Conservation (phyloP, 2,329 filamentous ascomycete genomes). For the Stachybotrys chartarum region DNA sequence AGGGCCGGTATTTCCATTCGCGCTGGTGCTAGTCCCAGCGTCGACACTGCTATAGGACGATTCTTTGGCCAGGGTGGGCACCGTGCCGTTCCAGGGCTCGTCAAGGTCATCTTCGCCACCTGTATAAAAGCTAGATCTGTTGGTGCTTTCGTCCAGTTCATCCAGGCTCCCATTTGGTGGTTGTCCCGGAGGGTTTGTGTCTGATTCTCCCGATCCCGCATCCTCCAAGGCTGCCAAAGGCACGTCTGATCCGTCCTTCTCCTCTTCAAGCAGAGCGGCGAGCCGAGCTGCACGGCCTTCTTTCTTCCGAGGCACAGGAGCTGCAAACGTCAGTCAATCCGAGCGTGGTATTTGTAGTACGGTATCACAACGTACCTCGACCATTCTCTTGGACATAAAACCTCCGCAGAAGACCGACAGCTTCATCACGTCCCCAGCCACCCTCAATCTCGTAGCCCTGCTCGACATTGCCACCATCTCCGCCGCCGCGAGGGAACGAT, state of each 20-base stretch:
- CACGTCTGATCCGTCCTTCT: slow-evolving; percentile 23
- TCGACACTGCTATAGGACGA: not conserved
- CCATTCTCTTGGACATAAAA: slow-evolving; percentile 99
- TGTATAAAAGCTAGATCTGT: not conserved
- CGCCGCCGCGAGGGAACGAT: slow-evolving; percentile 29
- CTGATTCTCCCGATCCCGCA: not conserved
- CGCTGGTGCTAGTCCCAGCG: not conserved
- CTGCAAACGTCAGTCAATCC: slow-evolving; percentile 14
- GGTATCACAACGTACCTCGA: slow-evolving; percentile 52
- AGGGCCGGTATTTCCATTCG: not conserved
- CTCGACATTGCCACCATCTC: slow-evolving; percentile 65
- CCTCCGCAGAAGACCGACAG: slow-evolving; percentile 81
- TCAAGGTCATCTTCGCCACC: not conserved
- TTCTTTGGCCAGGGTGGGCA: not conserved
- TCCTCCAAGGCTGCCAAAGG: not conserved
- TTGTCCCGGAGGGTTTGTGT: not conserved
- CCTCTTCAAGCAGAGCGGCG: slow-evolving; percentile 42
- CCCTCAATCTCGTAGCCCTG: slow-evolving; percentile 75
- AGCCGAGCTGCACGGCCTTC: slow-evolving; percentile 47
- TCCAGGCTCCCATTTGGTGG: not conserved
- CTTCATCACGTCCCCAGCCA: slow-evolving; percentile 84
- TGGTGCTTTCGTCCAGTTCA: not conserved
- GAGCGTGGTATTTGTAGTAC: too few species aligned
- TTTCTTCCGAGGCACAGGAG: slow-evolving; percentile 47
- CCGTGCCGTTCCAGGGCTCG: not conserved